Percentiles rank a stretch among this genome's conserved stretches.
Conservation (phyloP, 768 basidiomycete species). For the Guyanaporus albipodus region DNA sequence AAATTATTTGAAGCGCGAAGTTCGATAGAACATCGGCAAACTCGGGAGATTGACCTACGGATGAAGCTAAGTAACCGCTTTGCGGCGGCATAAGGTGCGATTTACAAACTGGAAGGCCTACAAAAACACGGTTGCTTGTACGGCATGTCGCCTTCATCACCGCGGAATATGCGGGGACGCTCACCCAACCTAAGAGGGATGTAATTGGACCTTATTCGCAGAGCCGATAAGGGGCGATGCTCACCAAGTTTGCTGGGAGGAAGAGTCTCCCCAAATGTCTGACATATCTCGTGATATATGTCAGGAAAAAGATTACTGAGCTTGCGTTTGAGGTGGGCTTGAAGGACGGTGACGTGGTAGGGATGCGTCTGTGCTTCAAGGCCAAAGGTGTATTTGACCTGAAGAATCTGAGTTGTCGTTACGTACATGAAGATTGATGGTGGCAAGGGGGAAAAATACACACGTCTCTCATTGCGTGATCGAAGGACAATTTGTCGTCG, state of each 20-base stretch:
- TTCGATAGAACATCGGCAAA: constrained; percentile 33
- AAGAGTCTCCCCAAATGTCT: constrained; percentile 30
- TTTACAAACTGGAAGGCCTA: constrained; percentile 38
- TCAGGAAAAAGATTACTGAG: constrained; percentile 32
- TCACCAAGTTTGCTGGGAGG: constrained; percentile 19
- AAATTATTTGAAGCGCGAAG: constrained; percentile 34
- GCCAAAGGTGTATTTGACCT: constrained; percentile 38
- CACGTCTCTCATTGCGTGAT: constrained; percentile 40
- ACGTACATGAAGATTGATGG: constrained; percentile 13
- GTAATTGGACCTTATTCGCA: constrained; percentile 10
- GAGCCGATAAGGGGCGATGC: constrained; percentile 1
- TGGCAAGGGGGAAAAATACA: constrained; percentile 7
- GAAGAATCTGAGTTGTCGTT: constrained; percentile 31
- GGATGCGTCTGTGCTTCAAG: constrained; percentile 29
- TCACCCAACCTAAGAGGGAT: constrained; percentile 27
- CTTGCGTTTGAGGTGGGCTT: constrained; percentile 32
- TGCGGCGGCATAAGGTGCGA: constrained; percentile 2
- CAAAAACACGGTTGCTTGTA: constrained; percentile 40
- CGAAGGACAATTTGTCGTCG: constrained; percentile 43
- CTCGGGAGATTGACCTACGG: constrained; percentile 34
- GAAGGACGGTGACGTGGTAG: constrained; percentile 35
- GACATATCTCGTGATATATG: constrained; percentile 33
- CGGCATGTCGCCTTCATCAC: constrained; percentile 34
- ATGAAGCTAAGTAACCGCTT: constrained; percentile 7
- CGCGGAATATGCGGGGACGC: constrained; percentile 25